These are phyloP conservation scores for Pezicula radicicola DNA, from an alignment of 2,329 filamentous ascomycete species.

Conservation along the genomic window DNA sequence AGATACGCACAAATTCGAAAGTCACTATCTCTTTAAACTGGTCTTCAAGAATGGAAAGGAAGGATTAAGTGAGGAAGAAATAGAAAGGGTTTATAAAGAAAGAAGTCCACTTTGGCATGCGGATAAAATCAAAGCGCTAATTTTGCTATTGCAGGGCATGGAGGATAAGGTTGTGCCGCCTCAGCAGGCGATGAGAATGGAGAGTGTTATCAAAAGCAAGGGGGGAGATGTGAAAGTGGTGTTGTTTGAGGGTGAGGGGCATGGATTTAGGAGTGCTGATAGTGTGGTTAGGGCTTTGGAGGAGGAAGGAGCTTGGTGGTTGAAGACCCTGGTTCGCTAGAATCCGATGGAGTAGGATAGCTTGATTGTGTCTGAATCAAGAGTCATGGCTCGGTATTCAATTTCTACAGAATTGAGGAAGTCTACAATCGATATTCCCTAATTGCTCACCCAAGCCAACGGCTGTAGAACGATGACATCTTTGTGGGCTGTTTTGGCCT, in stretches of 20 bases:
- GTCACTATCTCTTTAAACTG: slow-evolving; percentile 45
- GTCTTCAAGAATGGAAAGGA: slow-evolving; percentile 29
- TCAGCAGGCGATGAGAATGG: slow-evolving; percentile 52
- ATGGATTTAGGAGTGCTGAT: slow-evolving; percentile 41
- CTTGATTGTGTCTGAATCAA: too few relatives aligned
- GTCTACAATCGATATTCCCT: too few relatives aligned
- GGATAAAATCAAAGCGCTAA: slow-evolving; percentile 43
- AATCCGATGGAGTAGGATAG: too few relatives aligned
- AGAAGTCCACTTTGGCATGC: slow-evolving; percentile 48
- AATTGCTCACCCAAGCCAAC: too few relatives aligned
- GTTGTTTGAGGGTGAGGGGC: slow-evolving; percentile 47
- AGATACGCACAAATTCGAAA: slow-evolving; percentile 55
- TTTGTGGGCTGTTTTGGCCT: too few relatives aligned
- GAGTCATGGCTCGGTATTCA: too few relatives aligned
- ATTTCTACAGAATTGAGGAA: too few relatives aligned
- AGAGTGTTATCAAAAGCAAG: slow-evolving; percentile 36
- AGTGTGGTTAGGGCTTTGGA: slow-evolving; percentile 37
- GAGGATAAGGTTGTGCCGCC: slow-evolving; percentile 55
- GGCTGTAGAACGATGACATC: too few relatives aligned
- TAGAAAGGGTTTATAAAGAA: slow-evolving; percentile 37
- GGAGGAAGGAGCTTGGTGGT: slow-evolving; percentile 44
- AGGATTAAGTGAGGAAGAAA: slow-evolving; percentile 34
- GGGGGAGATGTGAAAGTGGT: slow-evolving; percentile 44
- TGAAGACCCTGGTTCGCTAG: slow-evolving; percentile 15
- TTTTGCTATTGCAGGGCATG: slow-evolving; percentile 55